Conservation (phyloP, 2,329 filamentous ascomycete species). For the Dactylellina cionopaga region DNA sequence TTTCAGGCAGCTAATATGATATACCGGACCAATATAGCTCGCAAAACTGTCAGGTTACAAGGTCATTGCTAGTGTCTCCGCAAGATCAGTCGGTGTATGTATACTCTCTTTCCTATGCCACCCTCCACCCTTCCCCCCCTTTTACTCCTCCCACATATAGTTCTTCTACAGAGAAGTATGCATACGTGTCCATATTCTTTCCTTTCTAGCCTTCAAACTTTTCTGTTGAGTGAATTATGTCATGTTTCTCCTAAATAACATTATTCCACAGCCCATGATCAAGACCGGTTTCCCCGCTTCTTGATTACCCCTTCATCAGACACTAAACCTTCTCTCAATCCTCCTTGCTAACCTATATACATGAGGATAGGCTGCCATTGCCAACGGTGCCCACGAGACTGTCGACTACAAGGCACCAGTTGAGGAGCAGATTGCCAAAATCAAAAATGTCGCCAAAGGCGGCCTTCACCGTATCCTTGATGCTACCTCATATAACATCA, state of each 20-base stretch:
- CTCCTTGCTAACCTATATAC: no score
- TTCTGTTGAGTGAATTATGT: no score
- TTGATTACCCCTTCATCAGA: background rate
- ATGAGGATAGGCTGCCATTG: constrained; percentile 24
- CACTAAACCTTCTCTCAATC: background rate
- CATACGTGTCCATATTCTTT: background rate
- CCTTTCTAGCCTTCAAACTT: no score
- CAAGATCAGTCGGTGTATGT: constrained; percentile 33
- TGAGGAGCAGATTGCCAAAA: constrained; percentile 34
- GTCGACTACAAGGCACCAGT: constrained; percentile 37
- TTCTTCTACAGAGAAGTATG: no score
- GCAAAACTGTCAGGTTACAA: constrained; percentile 48
- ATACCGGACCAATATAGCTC: constrained; percentile 12
- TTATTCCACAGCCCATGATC: no score
- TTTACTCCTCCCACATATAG: background rate
- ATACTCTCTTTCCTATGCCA: background rate
- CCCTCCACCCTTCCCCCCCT: background rate
- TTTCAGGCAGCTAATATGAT: background rate
- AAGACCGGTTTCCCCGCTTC: no score
- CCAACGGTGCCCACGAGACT: constrained; percentile 38
- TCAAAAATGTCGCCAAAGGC: constrained; percentile 29
- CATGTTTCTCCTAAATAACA: background rate
- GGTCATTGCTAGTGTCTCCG: constrained; percentile 44
- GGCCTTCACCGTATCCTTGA: constrained; percentile 40
- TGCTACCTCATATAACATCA: constrained; percentile 17